Conservation (phyloP, 805 yeast species). For the Candida sithepensis region DNA sequence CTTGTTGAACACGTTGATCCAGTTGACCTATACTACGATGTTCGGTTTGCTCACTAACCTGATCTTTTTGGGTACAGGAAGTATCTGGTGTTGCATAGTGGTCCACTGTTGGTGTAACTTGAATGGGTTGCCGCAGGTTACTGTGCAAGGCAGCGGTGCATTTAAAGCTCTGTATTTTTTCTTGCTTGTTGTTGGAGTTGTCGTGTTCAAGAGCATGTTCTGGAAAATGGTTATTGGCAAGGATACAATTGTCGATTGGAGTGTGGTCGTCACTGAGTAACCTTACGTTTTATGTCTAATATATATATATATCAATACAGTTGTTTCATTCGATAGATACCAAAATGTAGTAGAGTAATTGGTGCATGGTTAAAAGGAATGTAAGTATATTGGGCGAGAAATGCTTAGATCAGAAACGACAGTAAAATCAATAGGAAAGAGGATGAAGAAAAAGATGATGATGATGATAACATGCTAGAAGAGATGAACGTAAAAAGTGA, state of each 20-base stretch:
- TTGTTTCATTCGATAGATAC: too few species aligned
- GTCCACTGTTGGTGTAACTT: slow-evolving; percentile 68
- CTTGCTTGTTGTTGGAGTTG: slow-evolving; percentile 41
- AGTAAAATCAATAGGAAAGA: too few species aligned
- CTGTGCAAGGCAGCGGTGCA: slow-evolving; percentile 8
- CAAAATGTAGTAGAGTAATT: too few species aligned
- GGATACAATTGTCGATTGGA: slow-evolving; percentile 1
- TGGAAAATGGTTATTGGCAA: slow-evolving; percentile 2
- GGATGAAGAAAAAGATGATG: too few species aligned
- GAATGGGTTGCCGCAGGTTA: slow-evolving; percentile 58
- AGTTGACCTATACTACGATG: slow-evolving; percentile 59
- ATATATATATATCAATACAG: background rate
- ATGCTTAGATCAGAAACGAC: too few species aligned
- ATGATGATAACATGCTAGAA: too few species aligned
- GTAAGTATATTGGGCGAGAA: background rate
- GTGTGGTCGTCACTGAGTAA: background rate
- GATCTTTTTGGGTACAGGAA: slow-evolving; percentile 48
- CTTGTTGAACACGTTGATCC: slow-evolving; percentile 41
- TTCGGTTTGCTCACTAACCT: slow-evolving; percentile 69
- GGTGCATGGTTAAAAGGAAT: too few species aligned
- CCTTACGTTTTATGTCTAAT: too few species aligned
- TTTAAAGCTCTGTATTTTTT: slow-evolving; percentile 32
- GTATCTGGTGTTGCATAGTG: slow-evolving; percentile 52
- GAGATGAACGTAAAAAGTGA: too few species aligned
- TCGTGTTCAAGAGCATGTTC: slow-evolving; percentile 33